Evolutionary conservation across 2,329 filamentous ascomycete species (phyloP), one percentile per base, ranked within the genome.

Genomic region (Pezicula rhizophila): DNA sequence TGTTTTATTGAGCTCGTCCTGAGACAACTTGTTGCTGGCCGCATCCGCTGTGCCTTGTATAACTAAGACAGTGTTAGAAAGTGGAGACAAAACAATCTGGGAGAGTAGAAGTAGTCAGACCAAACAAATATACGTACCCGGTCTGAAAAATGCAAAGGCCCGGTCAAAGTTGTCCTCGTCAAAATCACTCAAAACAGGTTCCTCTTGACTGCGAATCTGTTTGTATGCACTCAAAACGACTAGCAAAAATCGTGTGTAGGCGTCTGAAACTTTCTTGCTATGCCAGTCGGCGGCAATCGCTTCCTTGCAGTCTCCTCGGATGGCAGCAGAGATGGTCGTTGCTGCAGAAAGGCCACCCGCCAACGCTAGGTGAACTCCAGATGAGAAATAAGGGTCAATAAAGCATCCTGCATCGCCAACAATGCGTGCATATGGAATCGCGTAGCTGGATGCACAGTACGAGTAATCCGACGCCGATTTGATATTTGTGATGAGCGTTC

Each of bases 271-370:
- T n/a, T n/a, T n/a, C n/a, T n/a, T n/a, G n/a, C n/a, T n/a, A n/a
- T n/a, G n/a, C n/a, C n/a, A n/a, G n/a, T n/a, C n/a, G n/a, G n/a
- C n/a, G n/a, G n/a, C n/a, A n/a, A n/a, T n/a, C n/a, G n/a, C 8
- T 57, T 77, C 72, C 42, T 57, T 52, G 37, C 57, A 64, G 7
- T 77, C 59, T 1, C 70, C 71, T n/a, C 61, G 59, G 4, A 65
- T 61, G 0, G 65, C 54, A 0, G 73, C 72, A 4, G 56, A 55
- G 17, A 77, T 74, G 0, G 73, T 71, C 1, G 60, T 61, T 1
- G 72, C 73, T 0, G 75, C 73, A 1, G 73, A 71, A 0, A 78
- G 64, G 3, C 61, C 73, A n/a, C 67, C 60, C 0, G 62, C 50
- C 0, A 76, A 33, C 1, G 74, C 54, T 68, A 51, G 1, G 55